A percentile compares a stretch with the other conserved stretches of the same genome.
phyloP scores from a whole-genome alignment of 2,329 filamentous ascomycete genomes.

The Apiospora malaysiana region DNA sequence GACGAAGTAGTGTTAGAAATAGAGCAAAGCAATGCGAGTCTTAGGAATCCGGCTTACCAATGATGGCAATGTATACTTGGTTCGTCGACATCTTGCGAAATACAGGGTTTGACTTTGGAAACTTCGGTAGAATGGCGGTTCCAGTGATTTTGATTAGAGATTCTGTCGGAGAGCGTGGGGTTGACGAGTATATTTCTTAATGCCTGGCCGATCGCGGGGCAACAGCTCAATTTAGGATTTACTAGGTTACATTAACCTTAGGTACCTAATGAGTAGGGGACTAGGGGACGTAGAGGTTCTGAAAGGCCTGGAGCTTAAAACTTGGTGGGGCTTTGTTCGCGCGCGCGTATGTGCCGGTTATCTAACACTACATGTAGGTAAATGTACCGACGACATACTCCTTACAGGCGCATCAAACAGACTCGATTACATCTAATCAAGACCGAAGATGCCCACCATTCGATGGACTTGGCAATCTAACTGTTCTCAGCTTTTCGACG shows the following conservation, averaged over 20 bases:
- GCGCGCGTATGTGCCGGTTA: neutral
- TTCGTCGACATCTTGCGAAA: slow-evolving; percentile 47
- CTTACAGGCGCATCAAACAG: neutral
- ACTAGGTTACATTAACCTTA: no score
- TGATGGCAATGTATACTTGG: slow-evolving; percentile 59
- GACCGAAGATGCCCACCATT: no score
- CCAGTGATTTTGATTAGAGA: neutral
- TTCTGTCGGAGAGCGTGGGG: slow-evolving; percentile 29
- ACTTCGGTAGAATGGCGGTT: neutral
- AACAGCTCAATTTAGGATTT: neutral
- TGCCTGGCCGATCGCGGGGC: slow-evolving; percentile 14
- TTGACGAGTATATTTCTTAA: slow-evolving; percentile 23
- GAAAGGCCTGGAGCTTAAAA: slow-evolving; percentile 7
- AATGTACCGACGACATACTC: neutral
- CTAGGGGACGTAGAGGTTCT: slow-evolving; percentile 5
- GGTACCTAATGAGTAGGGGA: no score
- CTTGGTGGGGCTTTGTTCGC: neutral
- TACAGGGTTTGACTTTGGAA: neutral
- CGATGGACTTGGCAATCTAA: neutral
- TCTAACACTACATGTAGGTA: neutral
- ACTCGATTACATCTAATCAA: neutral
- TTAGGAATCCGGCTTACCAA: slow-evolving; percentile 38
- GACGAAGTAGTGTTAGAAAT: slow-evolving; percentile 9
- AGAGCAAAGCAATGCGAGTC: neutral
- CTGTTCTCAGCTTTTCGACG: neutral